Base-by-base conservation (phyloP, 2,329 filamentous ascomycete species). In the Endocalyx cinctus region DNA sequence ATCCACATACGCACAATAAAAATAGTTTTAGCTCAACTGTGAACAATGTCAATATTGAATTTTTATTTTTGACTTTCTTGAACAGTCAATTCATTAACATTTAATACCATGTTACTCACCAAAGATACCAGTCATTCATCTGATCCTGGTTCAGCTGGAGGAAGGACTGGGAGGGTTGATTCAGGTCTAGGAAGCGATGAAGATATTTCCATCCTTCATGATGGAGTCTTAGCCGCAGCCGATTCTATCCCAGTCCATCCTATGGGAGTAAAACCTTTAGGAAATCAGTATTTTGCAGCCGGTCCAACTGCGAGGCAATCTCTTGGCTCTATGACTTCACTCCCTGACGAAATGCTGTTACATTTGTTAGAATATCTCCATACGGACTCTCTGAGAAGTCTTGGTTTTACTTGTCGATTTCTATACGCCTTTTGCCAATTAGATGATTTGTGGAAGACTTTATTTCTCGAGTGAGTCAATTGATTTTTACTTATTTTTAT, bases 381-480 rank as follows among this genome's bases (percentile, higher is more conserved):
- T 49, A 66, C 74, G 30, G 49, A 59, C 8, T 67, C 70, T 33
- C 64, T 97, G 33, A 60, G 81, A 35, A 63, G 61, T 6, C 64
- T 97, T 26, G 87, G 87, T 7, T 74, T 75, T 35, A 84, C 88
- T 5, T 95, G 89, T 67, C 87, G 80, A 57, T 88, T 86, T 33
- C 64, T 97, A 12, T 90, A 88, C 67, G 89, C 88, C 2, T 94
- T 90, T 55, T 84, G 82, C 34, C 72, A 82, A 31, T 78, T 78
- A 29, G 90, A 96, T 44, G 90, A 97, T 50, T 59, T 96, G 22
- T 97, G 90, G 90, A 89, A 92, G 60, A 62, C 79, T 13, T 60
- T 95, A 14, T 94, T 90, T 51, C 71, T 94, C 43, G 75, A 79
- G 88, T 95, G 79, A 77, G 87, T 79, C 38, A 37, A 30, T 29